Conservation (phyloP, 306 rosid species). For the Crataegus laevigata region DNA sequence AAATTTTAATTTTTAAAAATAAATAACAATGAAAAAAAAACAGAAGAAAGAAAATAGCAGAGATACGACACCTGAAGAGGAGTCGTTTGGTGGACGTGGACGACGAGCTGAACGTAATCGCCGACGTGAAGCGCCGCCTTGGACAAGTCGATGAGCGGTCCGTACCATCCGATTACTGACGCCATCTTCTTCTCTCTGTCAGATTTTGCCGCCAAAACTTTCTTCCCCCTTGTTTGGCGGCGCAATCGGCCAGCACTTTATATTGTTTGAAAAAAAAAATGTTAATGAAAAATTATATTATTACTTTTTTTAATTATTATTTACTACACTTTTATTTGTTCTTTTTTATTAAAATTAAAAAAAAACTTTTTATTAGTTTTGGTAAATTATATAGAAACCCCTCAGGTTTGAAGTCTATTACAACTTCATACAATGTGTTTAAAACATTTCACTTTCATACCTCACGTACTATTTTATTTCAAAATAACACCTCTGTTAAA, state of each 20-base stretch:
- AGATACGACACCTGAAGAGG: slow-evolving; percentile 45
- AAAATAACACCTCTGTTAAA: no score
- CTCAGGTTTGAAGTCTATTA: no score
- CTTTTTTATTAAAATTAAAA: no score
- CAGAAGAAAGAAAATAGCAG: neutral
- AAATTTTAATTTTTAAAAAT: neutral
- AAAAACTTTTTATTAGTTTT: no score
- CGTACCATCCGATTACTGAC: slow-evolving; percentile 80
- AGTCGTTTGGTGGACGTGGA: slow-evolving; percentile 58
- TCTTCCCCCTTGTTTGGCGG: neutral
- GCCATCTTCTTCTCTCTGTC: neutral
- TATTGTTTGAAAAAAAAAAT: no score
- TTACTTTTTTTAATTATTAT: no score
- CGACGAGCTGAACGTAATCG: slow-evolving; percentile 74
- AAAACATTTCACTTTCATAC: no score
- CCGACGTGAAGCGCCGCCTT: slow-evolving; percentile 46
- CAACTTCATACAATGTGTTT: no score
- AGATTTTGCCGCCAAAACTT: neutral
- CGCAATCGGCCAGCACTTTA: neutral
- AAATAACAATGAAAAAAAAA: neutral
- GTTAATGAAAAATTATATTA: no score
- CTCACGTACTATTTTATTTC: no score
- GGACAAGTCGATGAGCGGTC: slow-evolving; percentile 69
- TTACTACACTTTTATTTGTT: no score
- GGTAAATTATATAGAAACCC: no score